Evolutionary conservation across 176 grass and related monocot species (phyloP), one percentile per base, ranked within the genome.

Genomic region (Oryza officinalis): DNA sequence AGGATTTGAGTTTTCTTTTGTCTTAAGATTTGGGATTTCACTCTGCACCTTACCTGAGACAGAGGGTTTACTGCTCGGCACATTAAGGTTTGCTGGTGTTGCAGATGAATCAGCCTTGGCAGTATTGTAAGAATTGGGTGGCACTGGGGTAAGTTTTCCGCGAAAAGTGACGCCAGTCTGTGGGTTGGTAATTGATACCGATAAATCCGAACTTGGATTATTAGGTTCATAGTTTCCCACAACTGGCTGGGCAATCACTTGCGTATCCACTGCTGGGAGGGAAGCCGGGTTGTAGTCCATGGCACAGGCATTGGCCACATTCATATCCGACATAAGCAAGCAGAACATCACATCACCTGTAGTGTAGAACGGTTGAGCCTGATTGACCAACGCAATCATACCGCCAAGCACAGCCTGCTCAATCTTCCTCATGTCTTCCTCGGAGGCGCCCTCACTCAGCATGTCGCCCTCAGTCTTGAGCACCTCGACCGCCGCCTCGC

Each of bases 321-420:
- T 96, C 89, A 95, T 85, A 33, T 99, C 96, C 15, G 87, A 94
- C 79, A 99, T 94, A 71, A 99, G 96, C 67, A 99, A 80, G 81
- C 86, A 89, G 90, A 92, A 99, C 96, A 96, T 94, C 15, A 87
- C 91, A 69, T 99, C 96, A 13, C 91, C 96, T 3, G 74, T 86
- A 46, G 87, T 91, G 83, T 92, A 94, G 86, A 94, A 99, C 5
- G 97, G 97, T 13, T 93, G 87, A 20, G 88, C 84, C 77, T 94
- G 91, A 43, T 38, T 92, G 81, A 96, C 87, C 70, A 96, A 64
- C 2, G 83, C 61, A 81, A 92, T 81, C 97, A 99, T 84, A 76
- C 81, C 86, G 22, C 69, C 44, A 41, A 99, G 86, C 79, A 96
- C 91, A 52, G 60, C 83, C 64, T 81, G 89, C 68, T 94, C 91